These are phyloP conservation scores for Lodderomyces parapsilosis DNA, from an alignment of 1,139 yeast species.

Conservation along the genomic window DNA sequence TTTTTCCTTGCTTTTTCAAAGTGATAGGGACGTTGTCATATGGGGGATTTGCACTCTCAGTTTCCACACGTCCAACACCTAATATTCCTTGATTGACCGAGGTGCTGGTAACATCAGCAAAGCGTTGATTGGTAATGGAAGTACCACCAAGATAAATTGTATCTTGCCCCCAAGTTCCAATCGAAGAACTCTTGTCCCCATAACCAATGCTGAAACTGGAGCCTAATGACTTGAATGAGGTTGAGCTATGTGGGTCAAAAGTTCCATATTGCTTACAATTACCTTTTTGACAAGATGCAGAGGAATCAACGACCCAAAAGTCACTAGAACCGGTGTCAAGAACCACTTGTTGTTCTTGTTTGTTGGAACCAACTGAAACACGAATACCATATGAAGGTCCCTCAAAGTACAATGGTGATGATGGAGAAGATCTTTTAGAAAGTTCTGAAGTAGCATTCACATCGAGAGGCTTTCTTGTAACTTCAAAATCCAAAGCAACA, in stretches of 20 bases:
- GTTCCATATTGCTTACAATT: constrained; percentile 7
- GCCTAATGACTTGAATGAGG: constrained; percentile 9
- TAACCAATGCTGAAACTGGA: constrained; percentile 11
- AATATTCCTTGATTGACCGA: constrained; percentile 17
- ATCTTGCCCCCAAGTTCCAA: constrained; percentile 59
- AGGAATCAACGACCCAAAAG: constrained; percentile 21
- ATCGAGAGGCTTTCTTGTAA: constrained; percentile 5
- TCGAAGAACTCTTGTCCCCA: constrained; percentile 26
- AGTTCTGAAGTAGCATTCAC: constrained; percentile 24
- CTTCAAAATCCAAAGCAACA: constrained; percentile 11
- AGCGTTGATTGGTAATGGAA: constrained; percentile 13
- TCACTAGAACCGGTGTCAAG: constrained; percentile 30
- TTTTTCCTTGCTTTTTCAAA: constrained; percentile 42
- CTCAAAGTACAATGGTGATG: constrained; percentile 11
- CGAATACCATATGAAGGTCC: constrained; percentile 8
- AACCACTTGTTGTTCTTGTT: constrained; percentile 12
- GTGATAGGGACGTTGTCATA: constrained; percentile 33
- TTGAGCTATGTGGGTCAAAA: constrained; percentile 9
- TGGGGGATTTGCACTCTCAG: constrained; percentile 9
- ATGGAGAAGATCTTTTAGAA: constrained; percentile 5
- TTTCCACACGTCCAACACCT: constrained; percentile 21
- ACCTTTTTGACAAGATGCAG: constrained; percentile 8
- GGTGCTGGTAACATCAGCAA: constrained; percentile 18
- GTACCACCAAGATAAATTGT: constrained; percentile 14
- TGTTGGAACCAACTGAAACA: constrained; percentile 13